phyloP scores from a whole-genome alignment of 176 grass and related monocot species.

The Bromus sterilis region DNA sequence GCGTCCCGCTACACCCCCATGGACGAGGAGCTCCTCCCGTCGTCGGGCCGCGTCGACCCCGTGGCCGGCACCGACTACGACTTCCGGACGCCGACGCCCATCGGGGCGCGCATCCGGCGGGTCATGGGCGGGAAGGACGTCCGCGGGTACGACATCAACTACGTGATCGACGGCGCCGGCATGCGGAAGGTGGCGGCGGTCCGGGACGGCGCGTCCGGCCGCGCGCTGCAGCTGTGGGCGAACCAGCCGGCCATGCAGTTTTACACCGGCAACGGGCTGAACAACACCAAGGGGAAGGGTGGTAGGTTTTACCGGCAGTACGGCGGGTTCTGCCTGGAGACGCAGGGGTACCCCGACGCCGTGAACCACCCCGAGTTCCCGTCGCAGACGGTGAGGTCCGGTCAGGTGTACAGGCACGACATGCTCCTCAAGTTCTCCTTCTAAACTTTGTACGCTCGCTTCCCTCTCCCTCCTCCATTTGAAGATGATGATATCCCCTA shows the following conservation, averaged over 20 bases:
- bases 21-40: slow-evolving; percentile 47
- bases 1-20: slow-evolving; percentile 37
- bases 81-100: slow-evolving; percentile 31
- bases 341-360: slow-evolving; percentile 65
- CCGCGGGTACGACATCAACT: slow-evolving; percentile 69
- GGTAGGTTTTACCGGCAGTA: slow-evolving; percentile 40
- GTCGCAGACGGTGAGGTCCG: slow-evolving; percentile 47
- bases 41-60: slow-evolving; percentile 37
- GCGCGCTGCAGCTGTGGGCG: slow-evolving; percentile 62
- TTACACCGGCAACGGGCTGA: slow-evolving; percentile 58
- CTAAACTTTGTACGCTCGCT: background rate
- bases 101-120: slow-evolving; percentile 55
- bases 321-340: slow-evolving; percentile 56
- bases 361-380: slow-evolving; percentile 89
- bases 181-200: slow-evolving; percentile 55
- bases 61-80: slow-evolving; percentile 64
- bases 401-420: slow-evolving; percentile 56
- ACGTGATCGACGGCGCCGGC: slow-evolving; percentile 26
- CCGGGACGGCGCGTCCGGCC: slow-evolving; percentile 31
- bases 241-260: slow-evolving; percentile 74
- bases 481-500: no score
- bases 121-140: slow-evolving; percentile 22
- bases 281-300: slow-evolving; percentile 41
- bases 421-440: slow-evolving; percentile 69
- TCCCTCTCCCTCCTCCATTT: no score